phyloP scores from a whole-genome alignment of 1,284 basidiomycete genomes.

The Waitea zeae region DNA sequence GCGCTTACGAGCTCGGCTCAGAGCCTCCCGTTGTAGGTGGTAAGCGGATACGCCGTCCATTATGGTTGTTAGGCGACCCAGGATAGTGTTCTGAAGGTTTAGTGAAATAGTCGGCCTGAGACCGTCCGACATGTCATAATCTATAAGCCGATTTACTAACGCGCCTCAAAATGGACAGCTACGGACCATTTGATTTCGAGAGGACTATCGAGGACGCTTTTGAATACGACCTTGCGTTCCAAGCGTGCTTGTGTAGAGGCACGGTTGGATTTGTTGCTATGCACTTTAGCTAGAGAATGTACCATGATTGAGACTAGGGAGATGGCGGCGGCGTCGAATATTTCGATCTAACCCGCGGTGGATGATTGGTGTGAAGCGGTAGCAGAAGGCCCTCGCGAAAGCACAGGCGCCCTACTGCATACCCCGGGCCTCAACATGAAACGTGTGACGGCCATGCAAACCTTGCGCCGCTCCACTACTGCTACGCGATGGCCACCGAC shows the following conservation, averaged over 20 bases:
- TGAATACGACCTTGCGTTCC: slow-evolving; percentile 42
- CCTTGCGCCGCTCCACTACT: no score
- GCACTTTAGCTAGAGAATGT: slow-evolving; percentile 22
- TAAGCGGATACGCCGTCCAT: slow-evolving; percentile 32
- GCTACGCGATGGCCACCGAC: no score
- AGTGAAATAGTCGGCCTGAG: slow-evolving; percentile 47
- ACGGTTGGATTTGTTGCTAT: slow-evolving; percentile 42
- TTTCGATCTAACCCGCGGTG: no score
- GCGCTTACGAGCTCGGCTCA: no score
- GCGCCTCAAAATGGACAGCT: slow-evolving; percentile 1
- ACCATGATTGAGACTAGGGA: no score
- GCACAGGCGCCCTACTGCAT: no score
- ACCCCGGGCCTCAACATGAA: no score
- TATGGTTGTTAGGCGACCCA: slow-evolving; percentile 28
- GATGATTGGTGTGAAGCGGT: no score
- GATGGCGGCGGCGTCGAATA: no score
- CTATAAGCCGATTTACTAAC: background rate
- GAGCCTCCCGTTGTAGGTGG: slow-evolving; percentile 16
- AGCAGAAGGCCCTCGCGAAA: no score
- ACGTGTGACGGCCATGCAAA: no score
- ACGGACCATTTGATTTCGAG: slow-evolving; percentile 51
- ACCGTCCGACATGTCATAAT: no score
- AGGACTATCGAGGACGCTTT: slow-evolving; percentile 52
- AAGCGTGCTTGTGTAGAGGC: slow-evolving; percentile 23
- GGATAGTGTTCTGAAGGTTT: slow-evolving; percentile 40